Conservation (phyloP, 345 rosid species). For the Sonneratia alba region DNA sequence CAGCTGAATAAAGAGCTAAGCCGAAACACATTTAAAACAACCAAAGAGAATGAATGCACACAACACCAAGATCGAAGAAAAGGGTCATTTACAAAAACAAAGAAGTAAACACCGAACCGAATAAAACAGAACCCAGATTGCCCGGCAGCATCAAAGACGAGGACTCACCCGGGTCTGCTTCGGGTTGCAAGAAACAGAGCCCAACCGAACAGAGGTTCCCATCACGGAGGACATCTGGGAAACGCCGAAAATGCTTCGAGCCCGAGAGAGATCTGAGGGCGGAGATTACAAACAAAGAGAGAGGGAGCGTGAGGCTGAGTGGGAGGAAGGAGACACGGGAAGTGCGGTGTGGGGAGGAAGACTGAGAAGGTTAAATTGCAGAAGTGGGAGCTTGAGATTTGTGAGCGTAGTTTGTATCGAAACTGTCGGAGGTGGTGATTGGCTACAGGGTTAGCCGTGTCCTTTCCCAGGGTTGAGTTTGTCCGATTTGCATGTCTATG, state of each 20-base stretch:
- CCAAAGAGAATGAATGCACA: neutral
- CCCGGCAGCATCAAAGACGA: neutral
- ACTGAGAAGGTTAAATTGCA: neutral
- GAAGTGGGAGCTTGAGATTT: neutral
- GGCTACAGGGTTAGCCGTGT: too few relatives aligned
- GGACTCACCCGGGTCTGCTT: conserved; percentile 7
- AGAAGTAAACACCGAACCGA: neutral
- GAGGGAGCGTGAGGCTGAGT: neutral
- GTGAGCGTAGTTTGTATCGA: too few relatives aligned
- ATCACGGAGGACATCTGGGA: conserved; percentile 3
- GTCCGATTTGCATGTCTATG: too few relatives aligned
- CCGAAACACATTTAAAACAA: neutral
- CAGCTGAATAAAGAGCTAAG: neutral
- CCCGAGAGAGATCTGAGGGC: conserved; percentile 6
- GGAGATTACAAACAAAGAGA: neutral
- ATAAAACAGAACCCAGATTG: neutral
- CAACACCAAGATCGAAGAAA: neutral
- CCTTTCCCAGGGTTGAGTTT: too few relatives aligned
- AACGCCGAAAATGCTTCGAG: neutral
- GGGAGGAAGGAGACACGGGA: neutral
- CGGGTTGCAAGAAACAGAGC: conserved; percentile 8
- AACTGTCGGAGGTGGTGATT: too few relatives aligned
- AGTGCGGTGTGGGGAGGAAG: neutral
- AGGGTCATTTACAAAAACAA: neutral
- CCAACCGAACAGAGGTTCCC: conserved; percentile 4